Conservation (phyloP, 345 rosid species). For the Camelina sativa region DNA sequence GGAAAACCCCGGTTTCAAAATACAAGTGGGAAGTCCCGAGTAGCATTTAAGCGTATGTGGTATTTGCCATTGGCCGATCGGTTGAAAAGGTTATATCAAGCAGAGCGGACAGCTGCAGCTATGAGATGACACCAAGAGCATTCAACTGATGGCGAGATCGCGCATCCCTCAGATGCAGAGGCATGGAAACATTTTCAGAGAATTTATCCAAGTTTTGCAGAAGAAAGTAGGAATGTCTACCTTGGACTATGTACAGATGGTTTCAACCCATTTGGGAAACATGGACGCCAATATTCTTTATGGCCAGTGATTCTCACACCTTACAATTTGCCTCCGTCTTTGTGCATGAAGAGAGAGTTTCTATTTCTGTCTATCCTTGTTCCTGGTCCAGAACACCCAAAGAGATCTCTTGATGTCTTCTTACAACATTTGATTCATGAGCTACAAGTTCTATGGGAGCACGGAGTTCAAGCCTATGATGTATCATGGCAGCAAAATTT, state of each 20-base stretch:
- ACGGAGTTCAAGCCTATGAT: no score
- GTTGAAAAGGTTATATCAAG: neutral
- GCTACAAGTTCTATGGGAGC: no score
- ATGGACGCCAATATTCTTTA: neutral
- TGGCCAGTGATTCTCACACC: no score
- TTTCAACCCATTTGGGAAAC: neutral
- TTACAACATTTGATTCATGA: no score
- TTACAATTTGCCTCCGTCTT: no score
- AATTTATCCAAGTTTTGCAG: neutral
- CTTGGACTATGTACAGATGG: neutral
- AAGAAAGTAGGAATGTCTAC: neutral
- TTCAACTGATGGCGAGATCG: neutral
- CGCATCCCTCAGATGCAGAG: neutral
- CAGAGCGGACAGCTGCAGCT: neutral
- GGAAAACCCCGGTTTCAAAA: neutral
- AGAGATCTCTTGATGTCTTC: no score
- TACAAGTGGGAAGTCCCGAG: no score
- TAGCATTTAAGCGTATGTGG: neutral
- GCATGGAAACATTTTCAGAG: neutral
- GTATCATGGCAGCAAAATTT: no score
- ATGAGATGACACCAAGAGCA: slow-evolving; percentile 2
- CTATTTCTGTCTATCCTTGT: no score
- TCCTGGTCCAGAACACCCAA: no score
- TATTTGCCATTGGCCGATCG: neutral
- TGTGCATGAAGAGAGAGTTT: no score